Base-by-base conservation (phyloP, 176 grass and related monocot species). In the Cocos nucifera region DNA sequence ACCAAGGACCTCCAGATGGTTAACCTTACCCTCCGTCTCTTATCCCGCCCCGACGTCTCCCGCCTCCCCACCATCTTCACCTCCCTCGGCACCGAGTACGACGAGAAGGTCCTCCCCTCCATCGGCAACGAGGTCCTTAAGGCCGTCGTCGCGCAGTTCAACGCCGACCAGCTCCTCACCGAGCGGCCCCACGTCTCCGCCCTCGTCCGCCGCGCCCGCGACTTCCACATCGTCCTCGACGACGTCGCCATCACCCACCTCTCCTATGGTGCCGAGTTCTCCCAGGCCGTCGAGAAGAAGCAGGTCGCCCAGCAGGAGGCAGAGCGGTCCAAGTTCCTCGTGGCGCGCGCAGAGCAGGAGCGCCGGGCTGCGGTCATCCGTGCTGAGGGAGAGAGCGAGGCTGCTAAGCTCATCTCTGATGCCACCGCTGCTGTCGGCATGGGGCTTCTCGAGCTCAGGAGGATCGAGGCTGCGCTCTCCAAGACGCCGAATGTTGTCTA, bases 1-100 rank as follows among this genome's bases (percentile, higher is more conserved):
- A 98, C 94, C 56, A 98, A 98, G 85, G 94, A 98, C 63, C 66
- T 98, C 27, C 94, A 98, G 85, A 98, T 98, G 94, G 94, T 98
- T 14, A 98, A 79, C 66, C 81, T 98, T 67, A 92, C 84, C 20
- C 87, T 98, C 61, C 85, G 94, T 49, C 82, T 98, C 72, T 84
- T 98, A 71, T 98, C 94, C 22, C 84, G 94, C 51, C 88, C 88
- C 44, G 94, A 98, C 57, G 85, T 98, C 25, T 15, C 65, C 4
- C 52, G 82, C 71, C 82, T 98, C 29, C 88, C 94, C 61, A 98
- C 94, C 82, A 98, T 98, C 81, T 98, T 93, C 85, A 98, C 94
- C 59, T 98, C 94, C 58, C 94, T 98, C 55, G 94, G 94, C 28
- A 83, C 83, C 18, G 94, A 93, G 77, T 98, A 98, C 82, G 94